A percentile compares a stretch with the other conserved stretches of the same genome.
Conservation (phyloP, 345 rosid species). For the Lepidium africanum region DNA sequence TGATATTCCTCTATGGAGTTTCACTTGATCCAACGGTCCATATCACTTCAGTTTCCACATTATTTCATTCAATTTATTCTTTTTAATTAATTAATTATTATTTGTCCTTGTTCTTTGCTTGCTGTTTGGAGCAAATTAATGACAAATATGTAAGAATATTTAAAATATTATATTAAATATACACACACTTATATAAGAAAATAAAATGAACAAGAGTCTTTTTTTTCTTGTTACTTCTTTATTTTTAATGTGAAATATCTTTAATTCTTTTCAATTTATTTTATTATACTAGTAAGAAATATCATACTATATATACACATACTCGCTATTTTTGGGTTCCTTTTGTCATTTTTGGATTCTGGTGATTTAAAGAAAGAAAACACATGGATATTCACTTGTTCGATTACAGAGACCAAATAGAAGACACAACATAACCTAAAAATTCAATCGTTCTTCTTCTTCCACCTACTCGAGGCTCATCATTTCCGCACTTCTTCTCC, state of each 20-base stretch:
- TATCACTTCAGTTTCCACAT: neutral
- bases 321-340: neutral
- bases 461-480: conserved; percentile 11
- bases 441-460: conserved; percentile 34
- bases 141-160: neutral
- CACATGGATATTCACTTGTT: neutral
- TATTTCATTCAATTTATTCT: conserved; percentile 23
- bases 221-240: conserved; percentile 8
- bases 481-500: conserved; percentile 52
- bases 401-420: neutral
- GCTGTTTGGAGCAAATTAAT: neutral
- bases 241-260: conserved; percentile 3
- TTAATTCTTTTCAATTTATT: neutral
- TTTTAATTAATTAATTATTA: neutral
- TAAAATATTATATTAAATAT: neutral
- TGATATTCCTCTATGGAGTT: conserved; percentile 29
- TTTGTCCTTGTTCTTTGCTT: conserved; percentile 1
- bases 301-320: neutral
- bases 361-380: no score
- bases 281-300: neutral
- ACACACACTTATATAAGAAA: neutral
- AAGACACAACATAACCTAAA: conserved; percentile 9
- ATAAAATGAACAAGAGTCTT: conserved; percentile 5
- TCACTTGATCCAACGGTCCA: conserved; percentile 19
- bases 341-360: conserved; percentile 32